Base-by-base conservation (phyloP, 2,329 filamentous ascomycete species). In the Bipolaris cookei region DNA sequence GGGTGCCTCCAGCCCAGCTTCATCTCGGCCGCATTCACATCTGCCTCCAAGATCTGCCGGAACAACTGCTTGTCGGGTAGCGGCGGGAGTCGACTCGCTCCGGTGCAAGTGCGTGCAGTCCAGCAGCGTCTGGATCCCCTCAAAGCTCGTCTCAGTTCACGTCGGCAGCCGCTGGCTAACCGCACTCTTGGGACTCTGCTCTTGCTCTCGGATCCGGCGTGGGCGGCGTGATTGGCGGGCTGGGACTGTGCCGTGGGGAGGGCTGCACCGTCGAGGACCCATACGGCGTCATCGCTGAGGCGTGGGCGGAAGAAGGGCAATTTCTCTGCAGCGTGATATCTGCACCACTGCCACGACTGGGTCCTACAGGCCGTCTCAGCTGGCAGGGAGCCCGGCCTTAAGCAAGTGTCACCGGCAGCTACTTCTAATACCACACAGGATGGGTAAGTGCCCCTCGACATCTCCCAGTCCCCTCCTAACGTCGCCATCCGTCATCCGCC, bases 281-380 rank as follows among this genome's bases (percentile, higher is more conserved):
- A 67, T 65, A 60, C 64, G 64, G 65, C 69, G 68, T 69, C 71
- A 69, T 70, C 64, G 41, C 39, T 53, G 44, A 56, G 58, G 64
- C 63, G 54, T 58, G 54, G 32, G 42, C 57, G 57, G 54, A 59
- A 61, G 62, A 70, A 72, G 70, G 70, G 71, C 70, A 72, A 70
- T 68, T 61, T 62, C 63, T 64, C 69, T 73, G 70, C 70, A 72
- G 66, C 55, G 64, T 66, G 63, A 66, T 56, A 59, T 63, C 63
- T 65, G 66, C 66, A 67, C 64, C 64, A 65, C 48, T 65, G 66
- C 64, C 65, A 65, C 48, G 28, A 51, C 65, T 66, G 65, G 68
- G 64, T 63, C 66, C 59, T 65, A 59, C 62, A 58, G 63, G 63
- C 61, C 64, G 51, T 62, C 65, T 72, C 67, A 74, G 71, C 72